A percentile compares a stretch with the other conserved stretches of the same genome.
Conservation (phyloP, 768 basidiomycete genomes). For the Russula emetica region DNA sequence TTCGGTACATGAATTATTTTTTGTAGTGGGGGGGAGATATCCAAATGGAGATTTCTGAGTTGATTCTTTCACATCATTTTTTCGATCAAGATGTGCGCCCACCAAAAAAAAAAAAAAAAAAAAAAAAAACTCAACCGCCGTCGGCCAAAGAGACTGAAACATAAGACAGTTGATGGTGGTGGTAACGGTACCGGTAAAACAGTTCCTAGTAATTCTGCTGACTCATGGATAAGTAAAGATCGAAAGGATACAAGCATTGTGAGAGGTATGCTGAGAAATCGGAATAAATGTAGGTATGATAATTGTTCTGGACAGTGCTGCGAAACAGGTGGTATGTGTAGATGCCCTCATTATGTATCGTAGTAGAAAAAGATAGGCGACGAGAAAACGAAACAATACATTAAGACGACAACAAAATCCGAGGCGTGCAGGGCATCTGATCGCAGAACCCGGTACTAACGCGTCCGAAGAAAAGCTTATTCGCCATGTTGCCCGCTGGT, state of each 20-base stretch:
- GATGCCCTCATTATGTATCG: constrained; percentile 24
- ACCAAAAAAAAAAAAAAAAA: constrained; percentile 2
- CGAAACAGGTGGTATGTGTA: constrained; percentile 16
- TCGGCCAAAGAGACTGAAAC: not conserved
- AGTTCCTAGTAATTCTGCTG: constrained; percentile 11
- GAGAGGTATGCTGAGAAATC: constrained; percentile 9
- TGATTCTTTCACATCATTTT: constrained; percentile 1
- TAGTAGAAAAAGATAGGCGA: constrained; percentile 11
- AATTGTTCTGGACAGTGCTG: constrained; percentile 18
- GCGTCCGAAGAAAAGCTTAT: not conserved
- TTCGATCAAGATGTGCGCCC: constrained; percentile 15
- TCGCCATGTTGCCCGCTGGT: constrained; percentile 1
- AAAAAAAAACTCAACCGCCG: constrained; percentile 11
- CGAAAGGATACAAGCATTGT: constrained; percentile 18
- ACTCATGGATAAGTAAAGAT: not conserved
- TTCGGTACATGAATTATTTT: not conserved
- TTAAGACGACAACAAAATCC: constrained; percentile 4
- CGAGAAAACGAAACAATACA: constrained; percentile 1
- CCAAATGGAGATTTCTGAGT: constrained; percentile 12
- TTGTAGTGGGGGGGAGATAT: not conserved
- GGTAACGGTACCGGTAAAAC: constrained; percentile 8
- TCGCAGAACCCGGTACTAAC: not conserved
- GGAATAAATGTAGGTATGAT: constrained; percentile 18
- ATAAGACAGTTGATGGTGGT: constrained; percentile 4
- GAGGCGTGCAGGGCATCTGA: not conserved